Conservation (phyloP, 2,329 filamentous ascomycete genomes). For the Fusarium poae region DNA sequence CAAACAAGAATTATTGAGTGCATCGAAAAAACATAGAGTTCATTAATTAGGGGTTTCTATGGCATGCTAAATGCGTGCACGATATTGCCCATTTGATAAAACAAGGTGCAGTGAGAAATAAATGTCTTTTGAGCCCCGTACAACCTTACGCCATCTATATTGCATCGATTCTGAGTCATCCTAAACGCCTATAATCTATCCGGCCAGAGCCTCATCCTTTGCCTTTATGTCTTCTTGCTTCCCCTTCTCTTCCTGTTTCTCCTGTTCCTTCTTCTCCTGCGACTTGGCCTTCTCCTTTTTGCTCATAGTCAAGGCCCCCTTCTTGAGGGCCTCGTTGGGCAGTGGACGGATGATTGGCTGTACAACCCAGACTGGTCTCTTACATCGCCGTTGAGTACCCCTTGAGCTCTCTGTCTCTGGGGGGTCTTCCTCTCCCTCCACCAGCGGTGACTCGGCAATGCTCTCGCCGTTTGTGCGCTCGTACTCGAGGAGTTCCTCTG, state of each 20-base stretch:
- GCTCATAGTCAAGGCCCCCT: constrained; percentile 79
- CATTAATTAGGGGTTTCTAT: not conserved
- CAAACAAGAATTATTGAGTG: not conserved
- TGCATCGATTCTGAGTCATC: constrained; percentile 5
- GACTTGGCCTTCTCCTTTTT: constrained; percentile 73
- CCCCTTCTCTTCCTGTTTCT: constrained; percentile 42
- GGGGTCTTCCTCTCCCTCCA: constrained; percentile 53
- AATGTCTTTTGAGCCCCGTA: constrained; percentile 9
- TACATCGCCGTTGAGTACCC: constrained; percentile 78
- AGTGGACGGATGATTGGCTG: constrained; percentile 89
- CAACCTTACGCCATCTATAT: constrained; percentile 35
- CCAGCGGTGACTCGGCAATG: constrained; percentile 55
- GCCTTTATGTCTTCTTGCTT: constrained; percentile 46
- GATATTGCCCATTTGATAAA: not conserved
- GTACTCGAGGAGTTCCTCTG: constrained; percentile 78
- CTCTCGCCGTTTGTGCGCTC: constrained; percentile 65
- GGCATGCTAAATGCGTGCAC: not conserved
- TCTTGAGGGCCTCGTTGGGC: constrained; percentile 87
- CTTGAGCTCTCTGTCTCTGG: constrained; percentile 70
- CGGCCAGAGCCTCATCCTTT: constrained; percentile 47
- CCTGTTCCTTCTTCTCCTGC: constrained; percentile 34
- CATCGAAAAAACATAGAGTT: not conserved
- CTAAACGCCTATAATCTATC: constrained; percentile 25
- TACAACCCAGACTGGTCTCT: constrained; percentile 85
- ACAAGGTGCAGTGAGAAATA: not conserved